These are phyloP conservation scores for Neofusicoccum cordaticola DNA, from an alignment of 2,329 filamentous ascomycete species.

Conservation along the genomic window DNA sequence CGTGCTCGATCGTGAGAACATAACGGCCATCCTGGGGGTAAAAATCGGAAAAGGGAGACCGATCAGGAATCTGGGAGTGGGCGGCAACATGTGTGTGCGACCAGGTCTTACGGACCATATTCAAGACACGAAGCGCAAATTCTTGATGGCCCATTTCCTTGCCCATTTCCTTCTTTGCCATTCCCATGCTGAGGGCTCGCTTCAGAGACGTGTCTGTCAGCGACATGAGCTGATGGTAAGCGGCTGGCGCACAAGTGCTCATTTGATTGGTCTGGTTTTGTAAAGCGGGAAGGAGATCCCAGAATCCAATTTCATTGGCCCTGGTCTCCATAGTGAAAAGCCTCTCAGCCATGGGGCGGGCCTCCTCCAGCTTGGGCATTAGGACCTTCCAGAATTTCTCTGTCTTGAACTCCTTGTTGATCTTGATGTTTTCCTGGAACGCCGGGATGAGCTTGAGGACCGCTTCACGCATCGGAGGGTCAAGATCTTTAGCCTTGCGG, in stretches of 20 bases:
- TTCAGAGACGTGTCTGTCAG: constrained; percentile 1
- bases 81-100: background rate
- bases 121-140: constrained; percentile 28
- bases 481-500: constrained; percentile 35
- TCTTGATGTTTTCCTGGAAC: constrained; percentile 38
- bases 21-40: constrained; percentile 22
- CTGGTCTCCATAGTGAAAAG: constrained; percentile 19
- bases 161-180: constrained; percentile 3
- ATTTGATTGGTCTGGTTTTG: constrained; percentile 10
- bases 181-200: background rate
- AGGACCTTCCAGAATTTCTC: constrained; percentile 29
- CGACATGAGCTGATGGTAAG: constrained; percentile 2
- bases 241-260: constrained; percentile 9
- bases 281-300: constrained; percentile 14
- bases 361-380: constrained; percentile 25
- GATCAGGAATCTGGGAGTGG: constrained; percentile 18
- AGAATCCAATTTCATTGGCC: constrained; percentile 18
- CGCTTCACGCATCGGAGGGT: constrained; percentile 34
- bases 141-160: constrained; percentile 21
- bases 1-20: constrained; percentile 31
- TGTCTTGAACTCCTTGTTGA: constrained; percentile 34
- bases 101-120: constrained; percentile 24
- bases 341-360: constrained; percentile 24
- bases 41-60: constrained; percentile 5
- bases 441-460: constrained; percentile 39